Evolutionary conservation across 2,329 filamentous ascomycete species (phyloP).

Genomic region (Alternaria ventricosa): DNA sequence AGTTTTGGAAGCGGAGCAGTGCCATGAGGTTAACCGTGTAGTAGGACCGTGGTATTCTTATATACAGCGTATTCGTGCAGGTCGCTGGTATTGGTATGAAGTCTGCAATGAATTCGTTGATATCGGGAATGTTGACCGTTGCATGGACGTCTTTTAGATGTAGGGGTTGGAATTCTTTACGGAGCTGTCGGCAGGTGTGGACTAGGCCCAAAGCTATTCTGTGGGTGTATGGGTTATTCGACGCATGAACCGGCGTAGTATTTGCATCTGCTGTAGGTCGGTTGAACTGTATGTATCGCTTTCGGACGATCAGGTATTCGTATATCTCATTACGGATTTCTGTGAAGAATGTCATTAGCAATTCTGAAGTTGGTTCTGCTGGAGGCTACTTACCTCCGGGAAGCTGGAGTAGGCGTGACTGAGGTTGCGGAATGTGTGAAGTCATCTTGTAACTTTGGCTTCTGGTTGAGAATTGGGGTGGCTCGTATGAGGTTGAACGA

Average conservation of each 20-base stretch:
- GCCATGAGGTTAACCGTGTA: neutral
- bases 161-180: neutral
- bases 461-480: neutral
- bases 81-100: neutral
- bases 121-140: neutral
- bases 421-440: neutral
- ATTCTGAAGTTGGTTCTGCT: neutral
- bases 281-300: neutral
- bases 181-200: neutral
- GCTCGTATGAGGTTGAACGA: neutral
- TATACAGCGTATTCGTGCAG: neutral
- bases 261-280: neutral
- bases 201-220: neutral
- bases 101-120: neutral
- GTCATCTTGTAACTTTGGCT: neutral
- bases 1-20: neutral
- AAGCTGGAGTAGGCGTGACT: neutral
- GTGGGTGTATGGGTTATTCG: neutral
- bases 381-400: neutral
- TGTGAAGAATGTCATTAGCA: neutral
- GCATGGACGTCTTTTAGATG: neutral
- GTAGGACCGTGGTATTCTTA: neutral
- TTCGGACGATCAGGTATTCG: neutral
- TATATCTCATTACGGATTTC: neutral
- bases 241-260: neutral